phyloP scores from a whole-genome alignment of 2,329 filamentous ascomycete genomes.

The Nectriaceae sp. region DNA sequence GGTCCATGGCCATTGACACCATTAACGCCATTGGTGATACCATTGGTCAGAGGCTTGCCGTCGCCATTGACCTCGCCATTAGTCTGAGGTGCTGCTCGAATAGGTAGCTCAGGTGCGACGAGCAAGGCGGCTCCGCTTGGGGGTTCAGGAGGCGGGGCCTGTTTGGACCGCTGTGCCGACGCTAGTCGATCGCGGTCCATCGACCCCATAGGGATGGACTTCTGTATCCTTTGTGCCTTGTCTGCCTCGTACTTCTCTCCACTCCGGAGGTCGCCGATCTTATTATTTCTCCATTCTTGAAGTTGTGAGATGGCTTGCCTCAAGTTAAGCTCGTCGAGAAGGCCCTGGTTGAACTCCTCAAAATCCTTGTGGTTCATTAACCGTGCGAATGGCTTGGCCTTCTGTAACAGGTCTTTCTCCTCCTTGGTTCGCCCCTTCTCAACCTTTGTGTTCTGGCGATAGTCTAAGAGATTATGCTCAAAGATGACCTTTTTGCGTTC shows the following conservation, averaged over 20 bases:
- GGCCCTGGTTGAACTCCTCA: slow-evolving; percentile 77
- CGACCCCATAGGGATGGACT: slow-evolving; percentile 70
- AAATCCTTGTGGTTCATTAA: slow-evolving; percentile 97
- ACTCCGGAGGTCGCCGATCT: slow-evolving; percentile 79
- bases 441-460: slow-evolving; percentile 82
- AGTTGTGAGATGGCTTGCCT: slow-evolving; percentile 86
- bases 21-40: slow-evolving; percentile 39
- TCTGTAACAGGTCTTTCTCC: slow-evolving; percentile 86
- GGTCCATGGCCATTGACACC: slow-evolving; percentile 37
- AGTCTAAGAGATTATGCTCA: slow-evolving; percentile 90
- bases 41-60: slow-evolving; percentile 55
- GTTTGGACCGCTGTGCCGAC: slow-evolving; percentile 68
- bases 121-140: slow-evolving; percentile 75
- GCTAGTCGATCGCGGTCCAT: slow-evolving; percentile 82
- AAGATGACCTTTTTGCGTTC: slow-evolving; percentile 97
- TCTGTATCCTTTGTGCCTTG: slow-evolving; percentile 75
- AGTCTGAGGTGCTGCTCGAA: slow-evolving; percentile 49
- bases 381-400: slow-evolving; percentile 91
- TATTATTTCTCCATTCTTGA: slow-evolving; percentile 88
- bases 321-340: slow-evolving; percentile 89
- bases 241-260: slow-evolving; percentile 94
- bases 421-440: slow-evolving; percentile 98
- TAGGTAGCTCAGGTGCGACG: slow-evolving; percentile 75
- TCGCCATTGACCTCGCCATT: slow-evolving; percentile 48
- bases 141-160: slow-evolving; percentile 66